phyloP scores from a whole-genome alignment of 306 rosid species.

The Cicer judaicum region DNA sequence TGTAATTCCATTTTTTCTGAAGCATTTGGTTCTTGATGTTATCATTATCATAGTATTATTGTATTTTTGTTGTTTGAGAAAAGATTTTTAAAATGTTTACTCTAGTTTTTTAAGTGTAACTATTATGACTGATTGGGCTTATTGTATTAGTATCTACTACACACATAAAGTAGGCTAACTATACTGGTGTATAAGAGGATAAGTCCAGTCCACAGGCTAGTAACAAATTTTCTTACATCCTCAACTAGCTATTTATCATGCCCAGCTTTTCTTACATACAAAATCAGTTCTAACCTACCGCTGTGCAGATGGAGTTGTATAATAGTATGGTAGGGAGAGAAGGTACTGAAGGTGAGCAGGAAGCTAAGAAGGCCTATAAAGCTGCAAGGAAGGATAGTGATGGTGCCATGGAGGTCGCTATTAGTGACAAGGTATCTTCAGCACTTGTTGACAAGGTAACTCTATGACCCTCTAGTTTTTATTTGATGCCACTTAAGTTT shows the following conservation, averaged over 20 bases:
- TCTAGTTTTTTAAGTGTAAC: conserved; percentile 7
- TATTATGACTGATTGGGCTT: conserved; percentile 1
- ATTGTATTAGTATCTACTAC: conserved; percentile 2
- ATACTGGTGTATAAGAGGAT: background rate
- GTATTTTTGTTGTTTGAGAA: conserved; percentile 16
- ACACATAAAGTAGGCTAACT: background rate
- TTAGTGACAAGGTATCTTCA: conserved; percentile 51
- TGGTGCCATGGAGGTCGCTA: conserved; percentile 41
- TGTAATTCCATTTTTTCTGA: background rate
- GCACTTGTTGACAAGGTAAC: conserved; percentile 56
- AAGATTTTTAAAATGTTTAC: background rate
- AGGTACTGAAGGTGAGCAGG: conserved; percentile 50
- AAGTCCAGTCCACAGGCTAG: background rate
- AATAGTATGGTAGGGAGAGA: conserved; percentile 58
- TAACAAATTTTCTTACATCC: background rate
- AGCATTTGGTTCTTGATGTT: conserved; percentile 22
- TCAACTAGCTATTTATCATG: background rate
- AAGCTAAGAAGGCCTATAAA: conserved; percentile 52
- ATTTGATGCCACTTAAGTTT: conserved; percentile 23
- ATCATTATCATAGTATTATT: background rate
- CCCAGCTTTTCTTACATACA: conserved; percentile 12
- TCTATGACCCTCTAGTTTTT: conserved; percentile 28
- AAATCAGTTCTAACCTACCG: conserved; percentile 29
- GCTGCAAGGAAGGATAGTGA: conserved; percentile 59
- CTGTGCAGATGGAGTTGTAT: conserved; percentile 52